Percentiles rank a stretch among this genome's conserved stretches.
Conservation (phyloP, 2,329 filamentous ascomycete genomes). For the Akanthomyces dipterigenus region DNA sequence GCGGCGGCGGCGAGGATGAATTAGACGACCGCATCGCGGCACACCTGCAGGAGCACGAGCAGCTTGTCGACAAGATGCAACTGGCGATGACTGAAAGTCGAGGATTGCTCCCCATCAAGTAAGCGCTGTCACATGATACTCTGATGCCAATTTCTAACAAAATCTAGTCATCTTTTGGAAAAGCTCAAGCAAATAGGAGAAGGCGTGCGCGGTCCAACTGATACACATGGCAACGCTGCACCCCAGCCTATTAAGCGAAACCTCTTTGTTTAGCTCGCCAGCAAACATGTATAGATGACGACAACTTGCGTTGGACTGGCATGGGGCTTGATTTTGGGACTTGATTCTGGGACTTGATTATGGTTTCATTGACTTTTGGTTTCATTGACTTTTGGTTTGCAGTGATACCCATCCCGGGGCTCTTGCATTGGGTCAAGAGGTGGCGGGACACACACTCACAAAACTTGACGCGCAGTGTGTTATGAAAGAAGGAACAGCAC, state of each 20-base stretch:
- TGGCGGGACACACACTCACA: background rate
- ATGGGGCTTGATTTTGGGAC: no score
- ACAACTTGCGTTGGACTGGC: background rate
- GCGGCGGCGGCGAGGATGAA: conserved; percentile 49
- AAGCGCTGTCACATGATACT: conserved; percentile 28
- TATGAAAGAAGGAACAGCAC: background rate
- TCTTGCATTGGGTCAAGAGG: background rate
- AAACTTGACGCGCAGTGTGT: background rate
- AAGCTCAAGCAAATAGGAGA: conserved; percentile 10
- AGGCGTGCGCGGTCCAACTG: background rate
- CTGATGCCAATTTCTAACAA: background rate
- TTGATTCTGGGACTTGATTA: background rate
- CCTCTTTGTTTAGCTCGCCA: background rate
- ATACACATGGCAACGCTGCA: conserved; percentile 1
- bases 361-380: background rate
- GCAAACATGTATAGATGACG: background rate
- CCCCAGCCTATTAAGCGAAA: conserved; percentile 3
- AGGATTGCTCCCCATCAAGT: conserved; percentile 51
- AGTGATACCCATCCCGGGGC: background rate
- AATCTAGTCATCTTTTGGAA: conserved; percentile 2
- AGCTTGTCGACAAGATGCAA: conserved; percentile 42
- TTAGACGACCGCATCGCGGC: conserved; percentile 50
- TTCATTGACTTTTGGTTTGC: background rate
- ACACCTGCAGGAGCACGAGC: conserved; percentile 55
- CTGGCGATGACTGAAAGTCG: conserved; percentile 52